Evolutionary conservation across 257 asterid genomes (phyloP).

Genomic region (Solanum sitiens): DNA sequence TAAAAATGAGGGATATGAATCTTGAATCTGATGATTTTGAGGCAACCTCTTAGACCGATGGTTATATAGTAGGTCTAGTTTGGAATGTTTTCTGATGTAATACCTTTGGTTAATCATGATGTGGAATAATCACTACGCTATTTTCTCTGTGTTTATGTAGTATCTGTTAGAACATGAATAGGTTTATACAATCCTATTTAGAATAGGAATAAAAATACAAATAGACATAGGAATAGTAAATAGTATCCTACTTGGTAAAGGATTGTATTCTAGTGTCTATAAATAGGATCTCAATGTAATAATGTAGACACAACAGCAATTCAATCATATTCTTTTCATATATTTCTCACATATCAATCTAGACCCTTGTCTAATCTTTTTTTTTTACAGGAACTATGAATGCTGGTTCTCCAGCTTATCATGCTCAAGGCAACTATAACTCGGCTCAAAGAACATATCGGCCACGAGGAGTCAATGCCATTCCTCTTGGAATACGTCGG

Average conservation of each 20-base stretch:
- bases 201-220: too few species aligned
- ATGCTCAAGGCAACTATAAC: slow-evolving; percentile 18
- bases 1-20: not conserved
- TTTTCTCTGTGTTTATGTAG: not conserved
- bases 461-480: slow-evolving; percentile 25
- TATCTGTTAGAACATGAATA: too few species aligned
- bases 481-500: slow-evolving; percentile 19
- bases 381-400: slow-evolving; percentile 27
- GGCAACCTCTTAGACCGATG: not conserved
- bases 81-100: not conserved
- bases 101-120: not conserved
- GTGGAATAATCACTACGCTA: not conserved
- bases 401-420: slow-evolving; percentile 24
- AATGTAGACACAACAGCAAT: not conserved
- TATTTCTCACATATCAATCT: not conserved
- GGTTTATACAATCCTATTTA: too few species aligned
- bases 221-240: too few species aligned
- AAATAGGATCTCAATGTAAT: not conserved
- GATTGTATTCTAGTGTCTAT: not conserved
- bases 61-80: not conserved
- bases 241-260: too few species aligned
- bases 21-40: not conserved
- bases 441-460: slow-evolving; percentile 25
- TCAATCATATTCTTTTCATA: not conserved
- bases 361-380: not conserved